Conservation (phyloP, 352 stramenopile genomes). For the Globisporangium takayamanum region DNA sequence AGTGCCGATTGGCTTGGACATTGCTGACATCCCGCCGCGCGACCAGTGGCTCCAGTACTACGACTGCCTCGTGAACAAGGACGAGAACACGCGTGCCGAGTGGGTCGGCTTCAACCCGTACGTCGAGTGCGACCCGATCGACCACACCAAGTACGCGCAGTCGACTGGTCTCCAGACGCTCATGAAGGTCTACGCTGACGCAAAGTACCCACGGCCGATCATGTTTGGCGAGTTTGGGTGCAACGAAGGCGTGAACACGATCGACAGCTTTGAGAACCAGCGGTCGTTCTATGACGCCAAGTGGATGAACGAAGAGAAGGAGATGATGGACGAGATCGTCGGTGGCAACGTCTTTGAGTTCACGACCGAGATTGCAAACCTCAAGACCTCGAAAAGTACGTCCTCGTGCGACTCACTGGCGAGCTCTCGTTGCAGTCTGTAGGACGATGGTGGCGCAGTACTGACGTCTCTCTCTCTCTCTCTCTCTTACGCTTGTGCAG, state of each 20-base stretch:
- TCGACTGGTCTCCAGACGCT: constrained; percentile 53
- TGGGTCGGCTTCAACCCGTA: constrained; percentile 50
- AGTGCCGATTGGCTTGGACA: constrained; percentile 67
- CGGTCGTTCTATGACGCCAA: constrained; percentile 56
- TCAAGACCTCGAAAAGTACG: constrained; percentile 20
- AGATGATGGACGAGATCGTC: constrained; percentile 58
- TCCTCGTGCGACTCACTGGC: not conserved
- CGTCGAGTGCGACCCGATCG: constrained; percentile 53
- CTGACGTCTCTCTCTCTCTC: not conserved
- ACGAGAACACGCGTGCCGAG: constrained; percentile 43
- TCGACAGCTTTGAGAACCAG: constrained; percentile 67
- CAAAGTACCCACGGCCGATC: constrained; percentile 46
- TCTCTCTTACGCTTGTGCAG: constrained; percentile 9
- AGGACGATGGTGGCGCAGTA: not conserved
- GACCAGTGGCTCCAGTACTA: constrained; percentile 68
- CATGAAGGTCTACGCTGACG: constrained; percentile 45
- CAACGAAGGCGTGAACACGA: constrained; percentile 53
- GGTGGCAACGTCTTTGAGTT: constrained; percentile 79
- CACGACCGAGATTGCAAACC: constrained; percentile 53
- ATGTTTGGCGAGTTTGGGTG: constrained; percentile 80
- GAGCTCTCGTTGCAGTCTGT: not conserved
- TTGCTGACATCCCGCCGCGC: constrained; percentile 59
- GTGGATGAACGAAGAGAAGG: constrained; percentile 72
- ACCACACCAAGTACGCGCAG: constrained; percentile 44
- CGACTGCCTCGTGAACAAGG: constrained; percentile 43